Base-by-base conservation (phyloP, 2,329 filamentous ascomycete genomes). In the Xylariaceae sp. region DNA sequence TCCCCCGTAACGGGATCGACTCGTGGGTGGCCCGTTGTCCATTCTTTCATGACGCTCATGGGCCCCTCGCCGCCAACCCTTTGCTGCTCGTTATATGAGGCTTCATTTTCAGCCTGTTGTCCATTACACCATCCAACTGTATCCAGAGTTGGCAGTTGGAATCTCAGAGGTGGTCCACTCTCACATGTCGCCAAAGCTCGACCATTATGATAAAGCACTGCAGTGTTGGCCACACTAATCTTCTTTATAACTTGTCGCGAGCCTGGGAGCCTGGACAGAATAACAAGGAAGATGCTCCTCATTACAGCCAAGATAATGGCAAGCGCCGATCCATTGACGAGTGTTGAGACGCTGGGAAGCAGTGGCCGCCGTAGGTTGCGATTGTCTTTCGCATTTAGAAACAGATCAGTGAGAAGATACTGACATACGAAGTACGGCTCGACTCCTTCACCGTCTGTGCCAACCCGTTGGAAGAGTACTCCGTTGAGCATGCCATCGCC, bases 401-500 rank as follows among this genome's bases (percentile, higher is more conserved):
- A 87, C 4, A 88, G 73, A 64, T 90, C 87, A 0, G 87, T 90
- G 30, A 88, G 72, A 53, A 90, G 77, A 67, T 83, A 89, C 65
- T 87, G 84, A 61, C 89, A 89, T 57, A 87, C 85, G 57, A 89
- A 90, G 56, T 86, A 77, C 0, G 87, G 86, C 59, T 76, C 70
- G 1, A 87, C 77, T 2, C 71, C 64, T 0, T 68, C 63, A 2
- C 72, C 72, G 2, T 76, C 69, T 4, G 74, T 71, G 2, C 73
- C 72, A 2, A 34, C 55, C 6, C 76, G 76, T 34, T 75, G 75
- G 69, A 88, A 90, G 15, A 77, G 77, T 0, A 90, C 86, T 1
- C 87, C 87, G 35, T 82, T 82, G 9, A 90, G 80, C 87, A 90
- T 90, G 3, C 87, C 88, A 69, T 90, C 87, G 37, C 88, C 87